Evolutionary conservation across 805 yeast genomes (phyloP), one percentile per base, ranked within the genome.

Genomic region (Cyberlindnera petersonii): DNA sequence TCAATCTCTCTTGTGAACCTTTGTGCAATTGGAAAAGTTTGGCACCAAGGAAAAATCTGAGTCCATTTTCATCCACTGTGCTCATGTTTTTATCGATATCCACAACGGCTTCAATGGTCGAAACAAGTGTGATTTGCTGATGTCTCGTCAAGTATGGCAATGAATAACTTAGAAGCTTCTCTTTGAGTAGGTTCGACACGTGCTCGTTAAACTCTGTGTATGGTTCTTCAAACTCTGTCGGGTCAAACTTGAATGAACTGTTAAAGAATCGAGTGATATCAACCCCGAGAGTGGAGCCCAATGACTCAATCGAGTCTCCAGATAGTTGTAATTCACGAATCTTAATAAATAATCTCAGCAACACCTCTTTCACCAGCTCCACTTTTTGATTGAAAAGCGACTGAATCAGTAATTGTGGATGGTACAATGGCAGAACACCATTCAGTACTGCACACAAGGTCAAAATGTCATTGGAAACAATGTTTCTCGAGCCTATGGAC

Each of bases 381-480:
- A 73, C 47, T 45, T 81, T 78, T 20, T 79, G 81, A 48, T 77
- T 72, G 50, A 82, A 79, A 15, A 89, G 58, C 5, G 80, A 65
- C 58, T 89, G 96, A 31, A 87, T 79, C 33, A 89, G 60, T 37
- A 86, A 72, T 58, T 88, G 96, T 0, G 98, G 98, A 54, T 91
- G 97, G 50, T 86, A 89, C 1, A 87, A 63, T 0, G 97, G 96
- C 13, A 91, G 59, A 0, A 94, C 93, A 23, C 97, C 97, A 62
- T 89, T 89, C 39, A 89, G 63, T 5, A 88, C 80, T 13, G 86
- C 66, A 35, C 82, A 84, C 41, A 89, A 67, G 49, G 82, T 83
- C 43, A 85, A 72, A 3, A 89, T 72, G 53, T 61, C 69, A 53
- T 68, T 68, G 2, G 69, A 64, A 9, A 78, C 66, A 29, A 79